These are phyloP conservation scores for Gymnopilus dilepis DNA, from an alignment of 768 basidiomycete species.

Conservation along the genomic window DNA sequence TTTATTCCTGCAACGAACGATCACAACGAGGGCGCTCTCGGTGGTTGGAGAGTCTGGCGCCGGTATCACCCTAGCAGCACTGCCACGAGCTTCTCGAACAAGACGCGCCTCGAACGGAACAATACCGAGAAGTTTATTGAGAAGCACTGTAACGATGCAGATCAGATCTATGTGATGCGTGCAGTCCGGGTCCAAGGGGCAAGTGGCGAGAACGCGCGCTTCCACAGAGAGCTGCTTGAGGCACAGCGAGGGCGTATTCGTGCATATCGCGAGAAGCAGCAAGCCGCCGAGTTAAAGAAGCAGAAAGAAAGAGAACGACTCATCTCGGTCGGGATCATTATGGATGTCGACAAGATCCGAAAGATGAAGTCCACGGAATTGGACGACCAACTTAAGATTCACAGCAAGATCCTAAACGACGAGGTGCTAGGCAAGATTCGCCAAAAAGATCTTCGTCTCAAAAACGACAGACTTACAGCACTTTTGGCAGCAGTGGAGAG, in stretches of 20 bases:
- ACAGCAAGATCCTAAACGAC: constrained; percentile 14
- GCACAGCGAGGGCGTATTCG: constrained; percentile 1
- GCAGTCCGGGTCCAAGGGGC: constrained; percentile 14
- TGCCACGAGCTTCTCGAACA: constrained; percentile 15
- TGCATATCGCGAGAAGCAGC: constrained; percentile 4
- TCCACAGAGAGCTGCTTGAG: background rate
- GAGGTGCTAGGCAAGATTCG: constrained; percentile 1
- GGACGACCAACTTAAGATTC: constrained; percentile 18
- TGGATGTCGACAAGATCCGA: constrained; percentile 5
- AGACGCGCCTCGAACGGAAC: constrained; percentile 19
- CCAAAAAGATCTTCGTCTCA: constrained; percentile 10
- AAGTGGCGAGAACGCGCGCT: constrained; percentile 6
- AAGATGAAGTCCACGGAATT: constrained; percentile 14
- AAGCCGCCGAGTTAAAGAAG: constrained; percentile 5
- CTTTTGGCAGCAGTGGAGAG: background rate
- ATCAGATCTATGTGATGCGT: constrained; percentile 20
- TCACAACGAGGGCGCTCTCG: constrained; percentile 24
- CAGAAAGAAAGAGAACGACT: constrained; percentile 12
- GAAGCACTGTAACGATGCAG: constrained; percentile 14
- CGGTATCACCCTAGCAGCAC: constrained; percentile 15
- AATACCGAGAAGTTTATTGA: constrained; percentile 24
- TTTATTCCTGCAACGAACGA: constrained; percentile 28
- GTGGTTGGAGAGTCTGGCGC: constrained; percentile 8
- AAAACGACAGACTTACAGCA: background rate
- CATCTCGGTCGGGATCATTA: constrained; percentile 7